phyloP scores from a whole-genome alignment of 208 protist genomes.

The Crithidia fasciculata region DNA sequence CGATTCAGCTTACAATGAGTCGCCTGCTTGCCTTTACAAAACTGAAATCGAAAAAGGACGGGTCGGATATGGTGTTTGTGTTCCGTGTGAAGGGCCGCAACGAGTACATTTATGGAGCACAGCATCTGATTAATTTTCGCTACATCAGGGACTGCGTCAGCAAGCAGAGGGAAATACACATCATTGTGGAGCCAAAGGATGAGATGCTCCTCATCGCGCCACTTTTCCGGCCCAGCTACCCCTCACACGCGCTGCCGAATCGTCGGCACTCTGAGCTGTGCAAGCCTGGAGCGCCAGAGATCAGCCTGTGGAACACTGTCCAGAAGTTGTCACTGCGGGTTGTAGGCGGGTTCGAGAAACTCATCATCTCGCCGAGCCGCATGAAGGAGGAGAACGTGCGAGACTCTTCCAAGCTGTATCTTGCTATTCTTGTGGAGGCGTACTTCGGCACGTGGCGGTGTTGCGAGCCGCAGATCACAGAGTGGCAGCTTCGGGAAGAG shows the following conservation, averaged over 20 bases:
- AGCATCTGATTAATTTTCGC: slow-evolving; percentile 62
- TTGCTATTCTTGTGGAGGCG: slow-evolving; percentile 57
- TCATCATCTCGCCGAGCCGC: slow-evolving; percentile 28
- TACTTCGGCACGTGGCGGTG: slow-evolving; percentile 56
- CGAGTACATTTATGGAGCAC: slow-evolving; percentile 66
- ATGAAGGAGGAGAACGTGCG: slow-evolving; percentile 58
- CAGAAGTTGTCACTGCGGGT: slow-evolving; percentile 42
- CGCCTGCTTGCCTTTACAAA: slow-evolving; percentile 35
- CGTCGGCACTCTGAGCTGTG: slow-evolving; percentile 27
- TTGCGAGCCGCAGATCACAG: slow-evolving; percentile 46
- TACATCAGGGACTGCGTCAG: slow-evolving; percentile 62
- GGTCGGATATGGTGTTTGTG: slow-evolving; percentile 35
- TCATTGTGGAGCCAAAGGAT: slow-evolving; percentile 49
- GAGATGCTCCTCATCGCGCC: slow-evolving; percentile 39
- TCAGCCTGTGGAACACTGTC: slow-evolving; percentile 56
- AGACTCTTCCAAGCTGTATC: slow-evolving; percentile 43
- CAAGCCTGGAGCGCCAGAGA: slow-evolving; percentile 30
- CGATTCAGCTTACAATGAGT: slow-evolving; percentile 43
- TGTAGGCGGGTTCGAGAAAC: slow-evolving; percentile 39
- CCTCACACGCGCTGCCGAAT: slow-evolving; percentile 31
- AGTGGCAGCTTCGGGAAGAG: slow-evolving; percentile 38
- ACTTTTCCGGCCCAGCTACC: slow-evolving; percentile 54
- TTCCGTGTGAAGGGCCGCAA: slow-evolving; percentile 66
- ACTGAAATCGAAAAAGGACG: slow-evolving; percentile 29
- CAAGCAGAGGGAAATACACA: slow-evolving; percentile 51